Evolutionary conservation across 108 stramenopile species (phyloP), one percentile per base, ranked within the genome.

Genomic region (Fistulifera pelliculosa): DNA sequence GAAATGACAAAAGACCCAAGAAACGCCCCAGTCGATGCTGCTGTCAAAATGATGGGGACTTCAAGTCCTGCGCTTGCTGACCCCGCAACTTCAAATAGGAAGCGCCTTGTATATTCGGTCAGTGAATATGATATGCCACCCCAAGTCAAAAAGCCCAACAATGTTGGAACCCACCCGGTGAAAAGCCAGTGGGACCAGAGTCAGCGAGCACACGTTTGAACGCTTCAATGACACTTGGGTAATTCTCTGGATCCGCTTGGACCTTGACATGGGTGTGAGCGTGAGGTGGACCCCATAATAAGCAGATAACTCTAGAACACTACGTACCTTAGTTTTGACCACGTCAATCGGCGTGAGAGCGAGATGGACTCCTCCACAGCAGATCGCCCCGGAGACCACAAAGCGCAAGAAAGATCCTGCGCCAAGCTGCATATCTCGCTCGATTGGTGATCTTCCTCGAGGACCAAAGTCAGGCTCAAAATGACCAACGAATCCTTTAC

Each of bases 391-490:
- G 6, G 74, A 68, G 15, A 72, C 78, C 50, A 74, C 76, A 58
- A 87, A 91, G 23, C 85, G 62, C 15, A 85, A 52, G 21, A 73
- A 84, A 8, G 31, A 35, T 35, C 31, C 31, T 6, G 31, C 31
- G 21, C 74, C 73, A 56, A 91, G 65, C 22, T 74, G 49, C 62
- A 71, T 74, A 27, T 91, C 83, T 10, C 74, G 75, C 57, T 91
- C 90, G n/a, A 91, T 85, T 0, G 90, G 90, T 19, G 83, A 85
- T 45, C 85, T 58, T n/a, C 90, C 90, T 12, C 90, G 58, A 24
- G 83, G 74, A 6, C 90, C 90, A 69, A 87, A 91, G 8, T 77
- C 73, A 1, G 85, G 83, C 64, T 91, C 81, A 21, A 87, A 38
- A 16, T 69, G 1, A 58, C 60, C 8, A 74, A 61, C 16, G 45